A percentile compares a stretch with the other conserved stretches of the same genome.
Conservation (phyloP, 2,329 filamentous ascomycete genomes). For the Fusarium aywerte region DNA sequence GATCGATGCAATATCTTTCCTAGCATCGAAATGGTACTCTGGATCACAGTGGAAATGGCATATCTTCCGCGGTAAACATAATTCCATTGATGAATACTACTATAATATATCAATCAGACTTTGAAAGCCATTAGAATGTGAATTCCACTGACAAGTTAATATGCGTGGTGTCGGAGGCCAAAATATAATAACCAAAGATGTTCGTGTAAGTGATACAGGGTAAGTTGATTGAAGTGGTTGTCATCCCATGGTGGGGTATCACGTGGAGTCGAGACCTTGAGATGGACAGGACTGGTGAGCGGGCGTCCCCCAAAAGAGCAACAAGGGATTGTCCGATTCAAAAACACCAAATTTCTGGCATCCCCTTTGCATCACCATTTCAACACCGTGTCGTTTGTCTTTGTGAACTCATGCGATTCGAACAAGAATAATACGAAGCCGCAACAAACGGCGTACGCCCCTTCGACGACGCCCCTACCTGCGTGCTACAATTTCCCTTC, state of each 20-base stretch:
- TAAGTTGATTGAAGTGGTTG: constrained; percentile 5
- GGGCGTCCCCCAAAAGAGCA: constrained; percentile 25
- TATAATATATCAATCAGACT: no score
- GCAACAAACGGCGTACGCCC: not conserved
- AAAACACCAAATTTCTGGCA: constrained; percentile 40
- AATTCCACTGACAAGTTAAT: not conserved
- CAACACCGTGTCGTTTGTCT: constrained; percentile 8
- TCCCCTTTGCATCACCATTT: constrained; percentile 33
- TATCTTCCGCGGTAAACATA: no score
- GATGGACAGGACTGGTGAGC: constrained; percentile 27
- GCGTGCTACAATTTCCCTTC: constrained; percentile 1
- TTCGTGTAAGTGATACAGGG: constrained; percentile 36
- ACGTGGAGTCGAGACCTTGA: constrained; percentile 34
- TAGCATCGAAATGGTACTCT: no score
- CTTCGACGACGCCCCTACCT: not conserved
- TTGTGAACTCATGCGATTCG: constrained; percentile 23
- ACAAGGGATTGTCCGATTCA: constrained; percentile 35
- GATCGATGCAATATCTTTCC: no score
- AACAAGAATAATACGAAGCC: not conserved
- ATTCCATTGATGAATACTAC: no score
- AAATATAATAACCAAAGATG: not conserved
- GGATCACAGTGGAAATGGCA: no score
- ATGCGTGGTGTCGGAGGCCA: not conserved
- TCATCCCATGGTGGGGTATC: constrained; percentile 28
- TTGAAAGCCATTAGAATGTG: not conserved